Conservation (phyloP, 148 eudicot genomes). For the Spergularia marina region DNA sequence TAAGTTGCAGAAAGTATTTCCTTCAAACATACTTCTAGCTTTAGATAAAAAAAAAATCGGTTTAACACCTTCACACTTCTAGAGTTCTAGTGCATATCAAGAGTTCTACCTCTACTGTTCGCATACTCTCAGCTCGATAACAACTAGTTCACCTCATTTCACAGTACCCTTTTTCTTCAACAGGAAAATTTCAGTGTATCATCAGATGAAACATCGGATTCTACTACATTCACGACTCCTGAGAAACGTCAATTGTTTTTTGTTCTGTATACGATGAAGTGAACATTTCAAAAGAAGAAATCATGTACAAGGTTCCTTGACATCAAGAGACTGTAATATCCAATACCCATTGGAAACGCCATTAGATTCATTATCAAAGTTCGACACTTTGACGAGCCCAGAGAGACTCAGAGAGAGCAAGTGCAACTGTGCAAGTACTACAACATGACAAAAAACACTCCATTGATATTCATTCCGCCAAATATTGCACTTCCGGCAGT, state of each 20-base stretch:
- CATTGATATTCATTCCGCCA: conserved; percentile 9
- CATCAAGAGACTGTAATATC: neutral
- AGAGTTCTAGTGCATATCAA: too few relatives aligned
- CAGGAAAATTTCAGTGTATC: neutral
- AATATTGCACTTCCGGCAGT: conserved; percentile 10
- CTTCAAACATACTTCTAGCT: neutral
- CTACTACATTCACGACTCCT: too few relatives aligned
- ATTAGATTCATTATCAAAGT: conserved; percentile 16
- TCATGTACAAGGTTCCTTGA: neutral
- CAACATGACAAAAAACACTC: conserved; percentile 18
- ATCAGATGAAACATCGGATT: too few relatives aligned
- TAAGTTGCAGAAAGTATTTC: neutral
- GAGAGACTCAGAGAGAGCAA: conserved; percentile 14
- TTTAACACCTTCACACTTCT: too few relatives aligned
- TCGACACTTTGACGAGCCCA: conserved; percentile 7
- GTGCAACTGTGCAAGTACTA: conserved; percentile 8
- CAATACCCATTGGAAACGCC: neutral
- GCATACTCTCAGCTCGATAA: too few relatives aligned
- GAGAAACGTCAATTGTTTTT: too few relatives aligned
- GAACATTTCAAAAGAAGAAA: neutral
- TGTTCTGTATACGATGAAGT: neutral
- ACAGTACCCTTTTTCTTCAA: neutral
- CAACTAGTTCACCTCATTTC: too few relatives aligned
- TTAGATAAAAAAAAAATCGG: too few relatives aligned
- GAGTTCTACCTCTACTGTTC: too few relatives aligned